phyloP scores from a whole-genome alignment of 1,284 basidiomycete species.

The Pascua guehoae region DNA sequence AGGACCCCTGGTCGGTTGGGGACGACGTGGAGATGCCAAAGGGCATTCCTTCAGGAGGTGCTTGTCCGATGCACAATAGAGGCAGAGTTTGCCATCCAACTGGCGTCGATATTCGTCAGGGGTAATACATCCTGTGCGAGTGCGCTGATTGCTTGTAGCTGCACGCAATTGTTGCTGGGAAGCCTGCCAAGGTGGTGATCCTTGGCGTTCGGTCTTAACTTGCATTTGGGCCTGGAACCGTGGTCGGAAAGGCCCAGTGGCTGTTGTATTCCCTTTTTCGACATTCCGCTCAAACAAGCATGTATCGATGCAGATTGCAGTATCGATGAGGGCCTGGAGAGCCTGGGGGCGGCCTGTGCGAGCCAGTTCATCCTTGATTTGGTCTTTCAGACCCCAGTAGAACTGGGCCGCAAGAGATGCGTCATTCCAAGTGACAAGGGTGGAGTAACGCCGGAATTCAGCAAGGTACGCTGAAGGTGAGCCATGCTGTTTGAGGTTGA shows the following conservation, averaged over 20 bases:
- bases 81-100: too few relatives aligned
- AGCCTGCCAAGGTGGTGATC: background rate
- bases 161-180: background rate
- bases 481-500: slow-evolving; percentile 13
- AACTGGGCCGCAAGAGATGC: slow-evolving; percentile 13
- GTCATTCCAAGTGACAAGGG: slow-evolving; percentile 16
- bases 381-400: slow-evolving; percentile 20
- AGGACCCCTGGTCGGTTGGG: too few relatives aligned
- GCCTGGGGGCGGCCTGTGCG: background rate
- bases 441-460: slow-evolving; percentile 10
- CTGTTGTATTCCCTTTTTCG: background rate
- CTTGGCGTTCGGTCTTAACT: background rate
- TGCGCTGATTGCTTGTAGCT: background rate
- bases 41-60: too few relatives aligned
- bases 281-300: slow-evolving; percentile 12
- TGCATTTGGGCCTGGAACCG: too few relatives aligned
- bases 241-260: too few relatives aligned
- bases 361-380: slow-evolving; percentile 18
- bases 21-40: too few relatives aligned
- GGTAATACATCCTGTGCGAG: background rate
- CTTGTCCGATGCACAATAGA: too few relatives aligned
- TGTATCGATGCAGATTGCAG: slow-evolving; percentile 12
- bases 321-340: background rate
- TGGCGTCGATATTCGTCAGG: background rate
- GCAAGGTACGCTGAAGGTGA: slow-evolving; percentile 14